Base-by-base conservation (phyloP, 2,329 filamentous ascomycete genomes). In the Pyrenophora seminiperda region DNA sequence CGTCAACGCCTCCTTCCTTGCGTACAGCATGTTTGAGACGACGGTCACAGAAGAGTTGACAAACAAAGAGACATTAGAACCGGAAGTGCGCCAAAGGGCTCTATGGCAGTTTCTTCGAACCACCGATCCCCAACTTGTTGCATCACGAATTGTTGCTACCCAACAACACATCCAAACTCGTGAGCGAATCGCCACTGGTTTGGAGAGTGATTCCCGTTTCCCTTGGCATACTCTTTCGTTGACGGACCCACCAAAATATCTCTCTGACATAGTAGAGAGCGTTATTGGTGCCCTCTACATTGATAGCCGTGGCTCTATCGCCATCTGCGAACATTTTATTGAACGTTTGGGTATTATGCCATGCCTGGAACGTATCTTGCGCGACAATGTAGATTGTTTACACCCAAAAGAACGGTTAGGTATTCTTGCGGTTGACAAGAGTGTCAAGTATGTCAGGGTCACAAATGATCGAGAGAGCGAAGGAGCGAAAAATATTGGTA, bases 251-350 rank as follows among this genome's bases (percentile, higher is more conserved):
- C 63, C 63, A 1, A 65, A 66, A 17, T 62, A 61, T 18, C 44
- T 66, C n/a, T 65, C 61, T 10, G 61, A 66, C 69, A 75, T 97
- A 6, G 78, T 97, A 7, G 93, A 97, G 75, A 83, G 84, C 24
- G 69, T 95, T 0, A 72, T 97, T 0, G 93, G 90, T 0, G 92
- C 91, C 0, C 80, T 97, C 0, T 97, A 89, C 78, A 77, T 96
- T 15, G 94, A 97, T 69, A 89, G 58, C 4, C 53, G 43, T 6
- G 61, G 60, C 15, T 55, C 51, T 39, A 51, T 63, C 7, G 17
- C 45, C 7, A 46, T 68, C 0, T 95, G 90, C 62, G 76, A 80
- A 41, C 64, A 44, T 0, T 79, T 97, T 30, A 68, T 90, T 0
- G 78, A 82, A 36, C 74, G 76, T 0, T 74, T 91, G 3, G 90